Percentiles rank a stretch among this genome's conserved stretches.
phyloP scores from a whole-genome alignment of 1,284 basidiomycete genomes.

The Sporisorium scitamineum region DNA sequence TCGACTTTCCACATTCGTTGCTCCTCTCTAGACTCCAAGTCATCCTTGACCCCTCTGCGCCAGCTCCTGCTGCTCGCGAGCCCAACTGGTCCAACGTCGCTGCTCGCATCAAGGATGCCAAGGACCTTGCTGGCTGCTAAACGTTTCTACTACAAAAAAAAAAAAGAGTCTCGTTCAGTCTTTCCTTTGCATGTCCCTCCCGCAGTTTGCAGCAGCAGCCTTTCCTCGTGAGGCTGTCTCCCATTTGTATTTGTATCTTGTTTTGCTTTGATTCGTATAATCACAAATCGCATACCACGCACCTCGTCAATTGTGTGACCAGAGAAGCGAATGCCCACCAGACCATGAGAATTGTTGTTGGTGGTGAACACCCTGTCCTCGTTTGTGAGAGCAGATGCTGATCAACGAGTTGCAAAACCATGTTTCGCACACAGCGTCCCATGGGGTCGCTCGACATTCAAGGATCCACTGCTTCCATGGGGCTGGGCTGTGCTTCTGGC shows the following conservation, averaged over 20 bases:
- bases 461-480: conserved; percentile 10
- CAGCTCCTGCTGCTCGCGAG: conserved; percentile 26
- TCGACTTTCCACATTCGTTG: neutral
- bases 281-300: conserved; percentile 4
- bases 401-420: neutral
- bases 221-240: neutral
- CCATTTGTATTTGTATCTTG: conserved; percentile 38
- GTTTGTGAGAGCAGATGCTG: neutral
- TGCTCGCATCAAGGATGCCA: conserved; percentile 45
- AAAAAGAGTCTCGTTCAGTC: neutral
- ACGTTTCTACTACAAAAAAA: neutral
- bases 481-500: neutral
- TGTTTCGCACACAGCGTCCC: neutral
- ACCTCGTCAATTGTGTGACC: no score
- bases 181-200: neutral
- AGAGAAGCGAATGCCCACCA: no score
- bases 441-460: neutral
- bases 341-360: no score
- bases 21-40: conserved; percentile 31
- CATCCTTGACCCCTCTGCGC: conserved; percentile 35
- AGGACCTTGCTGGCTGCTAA: conserved; percentile 50
- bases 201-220: conserved; percentile 18
- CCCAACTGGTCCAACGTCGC: conserved; percentile 50
- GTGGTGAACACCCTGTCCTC: neutral
- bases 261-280: conserved; percentile 11